Evolutionary conservation across 331 rosid species (phyloP).

Genomic region (Arachis monticola): DNA sequence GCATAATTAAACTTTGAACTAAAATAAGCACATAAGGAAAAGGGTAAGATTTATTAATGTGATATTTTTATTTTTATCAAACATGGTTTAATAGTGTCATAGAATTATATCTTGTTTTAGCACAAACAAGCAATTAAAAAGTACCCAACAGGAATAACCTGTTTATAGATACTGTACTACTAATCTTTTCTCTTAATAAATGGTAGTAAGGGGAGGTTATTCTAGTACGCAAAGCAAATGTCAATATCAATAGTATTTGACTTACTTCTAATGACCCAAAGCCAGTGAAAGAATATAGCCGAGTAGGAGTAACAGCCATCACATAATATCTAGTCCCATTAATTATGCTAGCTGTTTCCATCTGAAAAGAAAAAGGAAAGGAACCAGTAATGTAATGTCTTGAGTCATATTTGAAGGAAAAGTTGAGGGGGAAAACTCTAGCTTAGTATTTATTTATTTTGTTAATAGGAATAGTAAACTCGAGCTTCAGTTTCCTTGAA

Average conservation of each 20-base stretch:
- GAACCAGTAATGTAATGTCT: constrained; percentile 36
- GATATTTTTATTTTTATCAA: no score
- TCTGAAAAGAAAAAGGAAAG: constrained; percentile 58
- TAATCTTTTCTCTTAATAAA: constrained; percentile 1
- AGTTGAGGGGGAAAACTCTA: neutral
- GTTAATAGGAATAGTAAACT: neutral
- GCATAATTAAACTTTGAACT: constrained; percentile 31
- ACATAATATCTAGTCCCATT: constrained; percentile 90
- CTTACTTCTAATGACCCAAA: constrained; percentile 82
- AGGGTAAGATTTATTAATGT: constrained; percentile 25
- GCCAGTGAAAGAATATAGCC: constrained; percentile 92
- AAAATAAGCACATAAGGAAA: constrained; percentile 28
- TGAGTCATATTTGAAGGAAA: neutral
- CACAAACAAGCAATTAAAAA: constrained; percentile 24
- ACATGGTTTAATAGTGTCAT: constrained; percentile 14
- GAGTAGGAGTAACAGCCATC: constrained; percentile 97
- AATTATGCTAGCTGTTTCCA: constrained; percentile 79
- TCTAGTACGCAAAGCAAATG: neutral
- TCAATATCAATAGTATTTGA: constrained; percentile 33
- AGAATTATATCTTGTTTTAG: constrained; percentile 26
- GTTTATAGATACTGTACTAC: constrained; percentile 16
- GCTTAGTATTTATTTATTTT: no score
- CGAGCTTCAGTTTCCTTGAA: constrained; percentile 15
- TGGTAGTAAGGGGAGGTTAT: constrained; percentile 2
- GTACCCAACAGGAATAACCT: neutral